Conservation (phyloP, 2,329 filamentous ascomycete species). For the Talaromyces sp. region DNA sequence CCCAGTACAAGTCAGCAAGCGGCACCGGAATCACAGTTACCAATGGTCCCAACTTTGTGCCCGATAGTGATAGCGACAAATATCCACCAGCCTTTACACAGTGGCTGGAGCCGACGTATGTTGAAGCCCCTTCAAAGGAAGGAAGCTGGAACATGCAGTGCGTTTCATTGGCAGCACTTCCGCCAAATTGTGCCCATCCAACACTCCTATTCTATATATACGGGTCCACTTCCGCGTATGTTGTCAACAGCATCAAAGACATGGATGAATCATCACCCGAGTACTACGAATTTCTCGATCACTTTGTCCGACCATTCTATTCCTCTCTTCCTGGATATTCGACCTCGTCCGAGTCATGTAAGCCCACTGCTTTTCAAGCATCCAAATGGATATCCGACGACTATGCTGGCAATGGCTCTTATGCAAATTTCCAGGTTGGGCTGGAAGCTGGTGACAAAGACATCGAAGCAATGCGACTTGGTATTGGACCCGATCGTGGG, state of each 20-base stretch:
- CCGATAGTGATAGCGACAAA: constrained; percentile 12
- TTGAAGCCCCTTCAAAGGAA: constrained; percentile 57
- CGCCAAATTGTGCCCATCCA: constrained; percentile 61
- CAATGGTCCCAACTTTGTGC: constrained; percentile 10
- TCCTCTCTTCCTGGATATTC: constrained; percentile 69
- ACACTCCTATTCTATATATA: constrained; percentile 75
- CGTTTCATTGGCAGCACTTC: constrained; percentile 71
- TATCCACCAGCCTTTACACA: constrained; percentile 67
- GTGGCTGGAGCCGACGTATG: constrained; percentile 71
- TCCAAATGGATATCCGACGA: constrained; percentile 78
- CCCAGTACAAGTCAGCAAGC: constrained; percentile 25
- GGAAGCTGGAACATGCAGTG: constrained; percentile 71
- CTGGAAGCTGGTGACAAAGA: constrained; percentile 69
- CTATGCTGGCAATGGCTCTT: constrained; percentile 77
- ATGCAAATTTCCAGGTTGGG: constrained; percentile 80
- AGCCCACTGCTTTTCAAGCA: constrained; percentile 62
- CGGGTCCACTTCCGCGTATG: constrained; percentile 43
- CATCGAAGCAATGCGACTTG: constrained; percentile 60
- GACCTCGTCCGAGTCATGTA: constrained; percentile 54
- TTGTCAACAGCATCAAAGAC: constrained; percentile 37
- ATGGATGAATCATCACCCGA: constrained; percentile 43
- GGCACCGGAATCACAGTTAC: constrained; percentile 16
- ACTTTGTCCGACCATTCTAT: constrained; percentile 76
- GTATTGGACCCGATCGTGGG: constrained; percentile 55
- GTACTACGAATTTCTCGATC: constrained; percentile 56